A percentile compares a stretch with the other conserved stretches of the same genome.
Evolutionary conservation across 106 monocot genomes (phyloP).

Genomic region (Platanthera guangdongensis): DNA sequence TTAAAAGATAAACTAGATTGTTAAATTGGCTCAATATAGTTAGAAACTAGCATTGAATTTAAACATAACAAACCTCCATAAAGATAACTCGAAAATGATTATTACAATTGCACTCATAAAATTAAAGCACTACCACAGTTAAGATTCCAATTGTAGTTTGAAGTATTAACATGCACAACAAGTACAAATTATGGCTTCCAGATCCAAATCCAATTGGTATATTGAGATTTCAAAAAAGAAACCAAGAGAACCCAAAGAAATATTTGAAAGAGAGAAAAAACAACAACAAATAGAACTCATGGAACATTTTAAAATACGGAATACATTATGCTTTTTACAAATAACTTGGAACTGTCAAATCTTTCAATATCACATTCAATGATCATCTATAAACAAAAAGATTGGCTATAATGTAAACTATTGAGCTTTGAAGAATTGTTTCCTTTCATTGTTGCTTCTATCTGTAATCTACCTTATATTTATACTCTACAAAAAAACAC

Average conservation of each 20-base stretch:
- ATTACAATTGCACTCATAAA: neutral
- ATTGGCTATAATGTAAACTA: neutral
- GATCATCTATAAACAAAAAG: neutral
- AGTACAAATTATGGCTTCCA: too few species aligned
- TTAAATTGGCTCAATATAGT: too few species aligned
- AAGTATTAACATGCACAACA: too few species aligned
- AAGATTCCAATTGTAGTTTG: too few species aligned
- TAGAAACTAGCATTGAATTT: neutral
- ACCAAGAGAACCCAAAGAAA: too few species aligned
- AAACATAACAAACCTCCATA: neutral
- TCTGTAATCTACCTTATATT: slow-evolving; percentile 1
- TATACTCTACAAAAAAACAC: neutral
- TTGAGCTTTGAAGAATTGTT: neutral
- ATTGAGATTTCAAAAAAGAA: too few species aligned
- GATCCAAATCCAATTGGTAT: too few species aligned
- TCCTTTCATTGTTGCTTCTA: neutral
- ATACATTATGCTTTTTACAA: neutral
- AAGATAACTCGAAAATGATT: neutral
- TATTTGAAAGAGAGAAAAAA: neutral
- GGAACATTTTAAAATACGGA: neutral
- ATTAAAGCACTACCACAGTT: neutral
- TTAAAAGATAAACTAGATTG: neutral
- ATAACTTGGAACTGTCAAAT: neutral
- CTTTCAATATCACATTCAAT: neutral
- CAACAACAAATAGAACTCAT: neutral